phyloP scores from a whole-genome alignment of 768 basidiomycete genomes.

The Candolleomyces eurysporus region DNA sequence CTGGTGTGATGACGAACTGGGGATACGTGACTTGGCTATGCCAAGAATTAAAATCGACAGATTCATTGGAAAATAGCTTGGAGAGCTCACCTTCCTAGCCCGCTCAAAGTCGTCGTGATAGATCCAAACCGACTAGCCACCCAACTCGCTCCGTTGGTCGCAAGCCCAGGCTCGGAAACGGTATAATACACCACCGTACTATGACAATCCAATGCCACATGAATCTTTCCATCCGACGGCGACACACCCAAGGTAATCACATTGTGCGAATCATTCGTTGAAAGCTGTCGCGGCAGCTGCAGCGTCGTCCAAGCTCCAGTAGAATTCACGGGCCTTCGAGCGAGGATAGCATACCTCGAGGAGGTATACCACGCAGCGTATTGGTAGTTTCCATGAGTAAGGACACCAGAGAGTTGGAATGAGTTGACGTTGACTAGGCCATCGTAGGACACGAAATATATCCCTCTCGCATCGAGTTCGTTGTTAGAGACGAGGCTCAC shows the following conservation, averaged over 20 bases:
- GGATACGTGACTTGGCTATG: conserved; percentile 43
- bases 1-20: conserved; percentile 45
- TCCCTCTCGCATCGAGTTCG: conserved; percentile 36
- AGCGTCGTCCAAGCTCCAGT: conserved; percentile 41
- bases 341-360: conserved; percentile 36
- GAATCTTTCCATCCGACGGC: conserved; percentile 43
- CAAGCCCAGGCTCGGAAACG: conserved; percentile 36
- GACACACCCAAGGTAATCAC: conserved; percentile 44
- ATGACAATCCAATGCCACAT: conserved; percentile 48
- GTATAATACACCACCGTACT: conserved; percentile 43
- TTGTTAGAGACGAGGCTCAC: conserved; percentile 39
- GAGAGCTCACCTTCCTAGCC: conserved; percentile 36
- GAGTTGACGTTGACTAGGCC: conserved; percentile 48
- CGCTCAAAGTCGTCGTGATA: conserved; percentile 40
- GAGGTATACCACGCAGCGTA: conserved; percentile 48
- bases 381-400: conserved; percentile 39
- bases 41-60: not conserved
- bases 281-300: conserved; percentile 40
- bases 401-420: conserved; percentile 42
- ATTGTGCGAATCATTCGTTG: conserved; percentile 43
- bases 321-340: conserved; percentile 34
- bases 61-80: too few species aligned
- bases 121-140: conserved; percentile 38
- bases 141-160: conserved; percentile 42
- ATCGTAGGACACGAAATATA: conserved; percentile 46